phyloP scores from a whole-genome alignment of 2,329 filamentous ascomycete genomes.

The Esteya vermicola region DNA sequence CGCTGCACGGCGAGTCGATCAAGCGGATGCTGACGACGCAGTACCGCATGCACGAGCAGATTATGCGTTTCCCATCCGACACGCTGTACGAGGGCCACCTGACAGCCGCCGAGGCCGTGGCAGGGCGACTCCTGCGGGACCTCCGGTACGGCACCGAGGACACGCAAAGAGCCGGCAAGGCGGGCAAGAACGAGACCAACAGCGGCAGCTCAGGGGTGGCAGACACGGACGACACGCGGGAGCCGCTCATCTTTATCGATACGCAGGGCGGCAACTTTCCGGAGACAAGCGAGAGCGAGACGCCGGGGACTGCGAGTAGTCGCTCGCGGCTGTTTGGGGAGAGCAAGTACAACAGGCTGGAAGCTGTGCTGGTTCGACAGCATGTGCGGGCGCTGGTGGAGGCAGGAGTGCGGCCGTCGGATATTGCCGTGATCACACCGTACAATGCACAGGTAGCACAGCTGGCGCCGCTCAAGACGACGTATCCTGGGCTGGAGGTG shows the following conservation, averaged over 20 bases:
- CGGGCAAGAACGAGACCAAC: neutral
- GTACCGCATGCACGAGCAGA: conserved; percentile 93
- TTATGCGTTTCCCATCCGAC: conserved; percentile 88
- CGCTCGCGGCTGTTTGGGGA: conserved; percentile 24
- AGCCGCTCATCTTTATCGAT: conserved; percentile 86
- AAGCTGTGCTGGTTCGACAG: conserved; percentile 64
- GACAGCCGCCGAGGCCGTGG: conserved; percentile 67
- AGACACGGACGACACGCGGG: conserved; percentile 72
- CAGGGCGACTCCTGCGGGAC: conserved; percentile 58
- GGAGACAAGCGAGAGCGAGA: conserved; percentile 60
- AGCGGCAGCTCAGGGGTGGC: conserved; percentile 25
- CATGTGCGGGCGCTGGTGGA: conserved; percentile 64
- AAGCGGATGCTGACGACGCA: conserved; percentile 94
- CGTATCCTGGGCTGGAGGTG: conserved; percentile 76
- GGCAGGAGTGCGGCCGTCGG: conserved; percentile 64
- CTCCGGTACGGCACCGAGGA: conserved; percentile 47
- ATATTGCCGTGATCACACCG: conserved; percentile 88
- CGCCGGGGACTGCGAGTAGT: neutral
- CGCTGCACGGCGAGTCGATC: conserved; percentile 65
- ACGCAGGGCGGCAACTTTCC: conserved; percentile 90
- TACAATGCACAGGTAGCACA: conserved; percentile 89
- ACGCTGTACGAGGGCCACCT: conserved; percentile 76
- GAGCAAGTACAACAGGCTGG: conserved; percentile 86
- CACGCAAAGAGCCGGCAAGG: too few relatives aligned
- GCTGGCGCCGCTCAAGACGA: conserved; percentile 66